phyloP scores from a whole-genome alignment of 768 basidiomycete species.

The Lactifluus rugatus region DNA sequence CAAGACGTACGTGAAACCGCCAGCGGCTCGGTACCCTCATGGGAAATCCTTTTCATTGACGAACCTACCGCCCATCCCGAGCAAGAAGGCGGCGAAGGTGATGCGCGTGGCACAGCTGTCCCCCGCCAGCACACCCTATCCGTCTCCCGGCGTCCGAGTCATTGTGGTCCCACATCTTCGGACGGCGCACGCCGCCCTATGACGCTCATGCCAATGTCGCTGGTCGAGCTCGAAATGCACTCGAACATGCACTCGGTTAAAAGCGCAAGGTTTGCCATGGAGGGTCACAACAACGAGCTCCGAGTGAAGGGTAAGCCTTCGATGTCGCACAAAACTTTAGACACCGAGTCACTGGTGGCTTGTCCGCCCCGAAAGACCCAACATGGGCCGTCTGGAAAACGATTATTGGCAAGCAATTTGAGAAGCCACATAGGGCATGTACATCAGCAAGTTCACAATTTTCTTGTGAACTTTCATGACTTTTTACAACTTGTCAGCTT shows the following conservation, averaged over 20 bases:
- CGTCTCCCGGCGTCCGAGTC: slow-evolving; percentile 58
- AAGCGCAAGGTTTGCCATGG: slow-evolving; percentile 49
- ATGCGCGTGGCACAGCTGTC: slow-evolving; percentile 25
- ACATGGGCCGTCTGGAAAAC: slow-evolving; percentile 5
- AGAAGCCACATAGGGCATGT: slow-evolving; percentile 27
- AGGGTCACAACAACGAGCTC: slow-evolving; percentile 36
- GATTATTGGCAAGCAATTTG: slow-evolving; percentile 14
- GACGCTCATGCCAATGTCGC: slow-evolving; percentile 47
- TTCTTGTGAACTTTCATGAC: no score
- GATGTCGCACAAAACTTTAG: slow-evolving; percentile 27
- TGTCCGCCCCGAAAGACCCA: slow-evolving; percentile 1
- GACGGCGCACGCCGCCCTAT: slow-evolving; percentile 31
- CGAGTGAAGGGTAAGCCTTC: slow-evolving; percentile 20
- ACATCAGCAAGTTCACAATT: no score
- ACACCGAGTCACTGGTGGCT: no score
- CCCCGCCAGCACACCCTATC: slow-evolving; percentile 25
- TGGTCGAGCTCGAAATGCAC: slow-evolving; percentile 63
- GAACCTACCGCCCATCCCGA: slow-evolving; percentile 20
- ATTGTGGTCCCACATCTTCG: slow-evolving; percentile 28
- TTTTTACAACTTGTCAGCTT: no score
- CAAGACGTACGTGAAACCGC: slow-evolving; percentile 20
- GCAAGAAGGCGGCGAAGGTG: slow-evolving; percentile 31
- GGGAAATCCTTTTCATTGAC: slow-evolving; percentile 11
- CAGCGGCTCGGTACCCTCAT: slow-evolving; percentile 25
- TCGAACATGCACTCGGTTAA: slow-evolving; percentile 62